A percentile compares a stretch with the other conserved stretches of the same genome.
phyloP scores from a whole-genome alignment of 2,329 filamentous ascomycete species.

The Microcera coccophila region DNA sequence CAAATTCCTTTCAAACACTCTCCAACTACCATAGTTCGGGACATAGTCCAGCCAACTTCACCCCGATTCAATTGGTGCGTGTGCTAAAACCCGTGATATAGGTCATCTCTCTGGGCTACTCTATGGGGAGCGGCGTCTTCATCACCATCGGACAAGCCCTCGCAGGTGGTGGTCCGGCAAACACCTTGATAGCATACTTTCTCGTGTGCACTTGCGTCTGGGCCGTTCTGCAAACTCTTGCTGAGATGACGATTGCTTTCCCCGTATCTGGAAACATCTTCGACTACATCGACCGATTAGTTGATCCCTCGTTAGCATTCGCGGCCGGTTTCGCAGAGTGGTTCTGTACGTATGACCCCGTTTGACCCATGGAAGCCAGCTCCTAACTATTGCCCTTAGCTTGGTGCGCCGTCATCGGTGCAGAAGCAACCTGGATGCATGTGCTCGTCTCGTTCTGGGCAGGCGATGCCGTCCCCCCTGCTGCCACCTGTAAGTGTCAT shows the following conservation, averaged over 20 bases:
- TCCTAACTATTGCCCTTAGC: no score
- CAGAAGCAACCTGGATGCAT: no score
- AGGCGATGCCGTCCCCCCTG: slow-evolving; percentile 1
- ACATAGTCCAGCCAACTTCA: not conserved
- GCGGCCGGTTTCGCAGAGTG: slow-evolving; percentile 21
- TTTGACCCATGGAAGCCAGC: not conserved
- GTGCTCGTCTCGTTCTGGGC: no score
- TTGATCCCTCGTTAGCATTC: slow-evolving; percentile 19
- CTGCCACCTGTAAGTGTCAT: slow-evolving; percentile 1
- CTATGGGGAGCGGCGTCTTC: slow-evolving; percentile 17
- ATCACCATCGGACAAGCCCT: slow-evolving; percentile 16
- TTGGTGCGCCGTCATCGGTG: slow-evolving; percentile 11
- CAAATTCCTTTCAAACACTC: not conserved
- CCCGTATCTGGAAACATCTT: slow-evolving; percentile 18
- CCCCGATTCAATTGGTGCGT: not conserved
- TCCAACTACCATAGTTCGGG: not conserved
- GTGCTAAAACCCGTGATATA: slow-evolving; percentile 1
- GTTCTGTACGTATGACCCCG: slow-evolving; percentile 3
- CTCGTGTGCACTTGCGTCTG: slow-evolving; percentile 17
- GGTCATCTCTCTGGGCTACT: slow-evolving; percentile 7
- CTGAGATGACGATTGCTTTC: slow-evolving; percentile 19
- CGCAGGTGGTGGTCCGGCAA: slow-evolving; percentile 17
- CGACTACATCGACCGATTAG: slow-evolving; percentile 18
- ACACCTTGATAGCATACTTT: slow-evolving; percentile 17
- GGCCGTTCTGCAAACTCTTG: slow-evolving; percentile 16